These are phyloP conservation scores for Zoysia japonica DNA, from an alignment of 176 grass and related monocot genomes.

Conservation along the genomic window DNA sequence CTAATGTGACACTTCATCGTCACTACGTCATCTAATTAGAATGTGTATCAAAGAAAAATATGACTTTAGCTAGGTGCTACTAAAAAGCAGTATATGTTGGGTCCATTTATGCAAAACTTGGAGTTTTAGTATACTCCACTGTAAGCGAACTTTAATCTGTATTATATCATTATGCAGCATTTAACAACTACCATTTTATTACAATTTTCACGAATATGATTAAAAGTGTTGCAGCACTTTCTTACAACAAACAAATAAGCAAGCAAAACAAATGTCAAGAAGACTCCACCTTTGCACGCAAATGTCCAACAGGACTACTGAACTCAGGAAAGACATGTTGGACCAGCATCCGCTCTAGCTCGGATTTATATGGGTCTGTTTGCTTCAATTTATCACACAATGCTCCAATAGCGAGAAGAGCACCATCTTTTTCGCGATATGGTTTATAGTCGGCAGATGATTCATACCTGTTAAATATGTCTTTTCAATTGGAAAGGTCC, in stretches of 20 bases:
- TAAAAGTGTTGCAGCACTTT: neutral
- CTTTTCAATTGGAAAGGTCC: slow-evolving; percentile 28
- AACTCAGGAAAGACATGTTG: slow-evolving; percentile 92
- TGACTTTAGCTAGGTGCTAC: neutral
- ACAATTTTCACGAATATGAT: neutral
- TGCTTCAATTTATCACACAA: slow-evolving; percentile 93
- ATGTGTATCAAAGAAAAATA: neutral
- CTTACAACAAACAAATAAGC: slow-evolving; percentile 12
- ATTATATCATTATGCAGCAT: neutral
- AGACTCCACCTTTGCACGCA: slow-evolving; percentile 71
- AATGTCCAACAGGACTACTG: slow-evolving; percentile 57
- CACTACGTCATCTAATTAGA: neutral
- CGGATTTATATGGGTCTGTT: slow-evolving; percentile 79
- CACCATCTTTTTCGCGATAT: slow-evolving; percentile 92
- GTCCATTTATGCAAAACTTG: neutral
- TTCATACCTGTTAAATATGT: slow-evolving; percentile 57
- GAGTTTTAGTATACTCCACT: neutral
- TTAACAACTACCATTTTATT: neutral
- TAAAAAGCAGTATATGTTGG: slow-evolving; percentile 16
- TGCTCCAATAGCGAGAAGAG: slow-evolving; percentile 90
- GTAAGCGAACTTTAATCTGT: slow-evolving; percentile 3
- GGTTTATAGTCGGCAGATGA: slow-evolving; percentile 59
- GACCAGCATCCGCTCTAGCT: slow-evolving; percentile 76
- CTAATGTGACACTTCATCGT: no score
- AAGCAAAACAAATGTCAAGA: slow-evolving; percentile 32